Base-by-base conservation (phyloP, 805 yeast genomes). In the Hanseniaspora meyeri region DNA sequence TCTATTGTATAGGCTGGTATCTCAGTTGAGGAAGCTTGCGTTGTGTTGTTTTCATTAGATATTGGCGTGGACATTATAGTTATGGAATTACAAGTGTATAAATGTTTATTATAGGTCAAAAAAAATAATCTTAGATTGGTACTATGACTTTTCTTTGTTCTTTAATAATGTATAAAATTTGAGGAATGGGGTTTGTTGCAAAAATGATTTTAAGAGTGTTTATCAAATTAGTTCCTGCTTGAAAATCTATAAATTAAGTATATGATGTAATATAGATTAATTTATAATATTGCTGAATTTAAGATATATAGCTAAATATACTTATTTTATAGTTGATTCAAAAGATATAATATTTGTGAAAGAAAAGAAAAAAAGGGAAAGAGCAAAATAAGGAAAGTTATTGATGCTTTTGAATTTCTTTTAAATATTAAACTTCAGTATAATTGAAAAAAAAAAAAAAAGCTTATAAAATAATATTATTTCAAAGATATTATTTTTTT, bases 1-100 rank as follows among this genome's bases (percentile, higher is more conserved):
- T 93, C 88, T 14, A 64, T 51, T 43, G 57, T 57, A 14, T 57
- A 58, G 19, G 31, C 46, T 20, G 55, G 52, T 19, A 46, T 45
- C 14, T 49, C 42, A 29, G 49, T 20, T n/a, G 27, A 31, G 8
- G 48, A 29, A 27, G 24, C 47, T 43, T 27, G 42, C 14, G 24
- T 47, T 20, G 59, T 14, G 43, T 52, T 32, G 49, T 31, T 50
- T 49, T 56, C 27, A 37, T 49, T 52, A 20, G 36, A 49, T 11
- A 42, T 52, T 7, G 46, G 59, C 1, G 40, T 24, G 49, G 16
- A 5, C 55, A 17, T 19, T 39, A 19, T 40, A 38, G 53, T 24
- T 53, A 52, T 29, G 46, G 46, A 43, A 57, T 38, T 16, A 40
- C 51, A 38, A 32, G 43, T 36, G n/a, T 10, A 43, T 34, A 34